Base-by-base conservation (phyloP, 2,329 filamentous ascomycete genomes). In the Graphium sp. region DNA sequence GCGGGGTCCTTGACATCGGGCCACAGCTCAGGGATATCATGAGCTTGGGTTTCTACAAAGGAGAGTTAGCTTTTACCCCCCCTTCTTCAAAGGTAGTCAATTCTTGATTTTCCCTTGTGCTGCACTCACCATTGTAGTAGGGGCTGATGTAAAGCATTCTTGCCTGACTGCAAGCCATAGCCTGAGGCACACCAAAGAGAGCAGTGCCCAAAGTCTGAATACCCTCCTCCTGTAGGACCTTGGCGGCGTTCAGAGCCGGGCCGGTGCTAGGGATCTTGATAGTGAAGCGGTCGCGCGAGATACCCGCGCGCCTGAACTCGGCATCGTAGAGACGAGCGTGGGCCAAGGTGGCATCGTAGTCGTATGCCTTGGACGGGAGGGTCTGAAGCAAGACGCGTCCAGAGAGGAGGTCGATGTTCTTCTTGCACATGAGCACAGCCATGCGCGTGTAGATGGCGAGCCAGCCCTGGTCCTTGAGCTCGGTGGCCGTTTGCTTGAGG, bases 211-310 rank as follows among this genome's bases (percentile, higher is more conserved):
- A 46, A 1, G 59, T 64, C 2, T 48, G 45, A 26, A 62, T 60
- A 4, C 58, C 57, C 33, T 61, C 57, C 1, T 39, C 35, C 4
- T 46, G 46, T 18, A 65, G 47, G 10, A 50, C 44, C 26, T 49
- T 54, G 17, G 53, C 55, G 0, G 57, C 58, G 29, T 53, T 58
- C 16, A 64, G 39, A 7, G 55, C 59, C 0, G 58, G 50, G 0
- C 59, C 59, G 0, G 59, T 63, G 16, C 50, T 52, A 7, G 59
- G 59, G 15, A 64, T 62, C 41, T 65, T 64, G 49, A 65, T 62
- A 37, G 53, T 58, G 38, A 55, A 62, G 8, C 55, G 48, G 32
- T 60, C 56, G 12, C 55, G 49, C 4, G 49, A 36, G 24, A 65
- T 56, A 2, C 58, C 57, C 3, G 47, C 53, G 5, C 44, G 48